These are phyloP conservation scores for Beauveria asiatica DNA, from an alignment of 2,329 filamentous ascomycete genomes.

Conservation along the genomic window DNA sequence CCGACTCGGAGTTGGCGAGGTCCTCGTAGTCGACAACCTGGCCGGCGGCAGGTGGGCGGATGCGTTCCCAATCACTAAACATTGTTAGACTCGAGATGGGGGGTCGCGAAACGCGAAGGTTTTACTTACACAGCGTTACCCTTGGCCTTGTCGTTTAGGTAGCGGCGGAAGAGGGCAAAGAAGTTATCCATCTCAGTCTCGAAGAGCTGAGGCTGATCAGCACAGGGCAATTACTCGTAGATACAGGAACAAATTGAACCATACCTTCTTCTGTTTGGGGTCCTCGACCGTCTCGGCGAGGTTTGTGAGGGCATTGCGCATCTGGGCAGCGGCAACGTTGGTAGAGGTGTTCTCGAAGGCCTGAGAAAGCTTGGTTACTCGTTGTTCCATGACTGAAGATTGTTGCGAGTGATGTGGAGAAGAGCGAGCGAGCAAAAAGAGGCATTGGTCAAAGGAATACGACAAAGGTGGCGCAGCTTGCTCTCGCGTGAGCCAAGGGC, in stretches of 20 bases:
- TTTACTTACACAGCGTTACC: slow-evolving; percentile 69
- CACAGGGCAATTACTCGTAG: not conserved
- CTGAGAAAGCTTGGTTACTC: slow-evolving; percentile 39
- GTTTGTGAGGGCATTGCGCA: slow-evolving; percentile 94
- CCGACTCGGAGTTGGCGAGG: slow-evolving; percentile 80
- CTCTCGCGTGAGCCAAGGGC: not conserved
- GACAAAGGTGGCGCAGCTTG: not conserved
- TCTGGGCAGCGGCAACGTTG: slow-evolving; percentile 94
- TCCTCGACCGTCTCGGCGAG: slow-evolving; percentile 86
- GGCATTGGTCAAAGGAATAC: not conserved
- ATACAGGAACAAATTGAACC: slow-evolving; percentile 11
- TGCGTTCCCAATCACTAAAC: slow-evolving; percentile 85
- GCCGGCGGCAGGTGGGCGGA: slow-evolving; percentile 81
- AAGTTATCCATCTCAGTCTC: slow-evolving; percentile 99
- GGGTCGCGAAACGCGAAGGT: not conserved
- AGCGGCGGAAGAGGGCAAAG: slow-evolving; percentile 96
- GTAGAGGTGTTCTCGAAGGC: slow-evolving; percentile 99
- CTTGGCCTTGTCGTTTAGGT: slow-evolving; percentile 98
- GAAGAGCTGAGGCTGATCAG: slow-evolving; percentile 57
- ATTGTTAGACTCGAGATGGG: slow-evolving; percentile 16
- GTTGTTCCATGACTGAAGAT: not conserved
- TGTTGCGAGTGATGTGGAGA: not conserved
- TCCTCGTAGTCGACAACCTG: slow-evolving; percentile 95
- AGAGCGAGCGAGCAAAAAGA: not conserved
- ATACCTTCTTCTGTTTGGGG: slow-evolving; percentile 72